Percentiles rank a stretch among this genome's conserved stretches.
phyloP scores from a whole-genome alignment of 371 early-diverging fungal species.

The Dichotomocladium elegans region DNA sequence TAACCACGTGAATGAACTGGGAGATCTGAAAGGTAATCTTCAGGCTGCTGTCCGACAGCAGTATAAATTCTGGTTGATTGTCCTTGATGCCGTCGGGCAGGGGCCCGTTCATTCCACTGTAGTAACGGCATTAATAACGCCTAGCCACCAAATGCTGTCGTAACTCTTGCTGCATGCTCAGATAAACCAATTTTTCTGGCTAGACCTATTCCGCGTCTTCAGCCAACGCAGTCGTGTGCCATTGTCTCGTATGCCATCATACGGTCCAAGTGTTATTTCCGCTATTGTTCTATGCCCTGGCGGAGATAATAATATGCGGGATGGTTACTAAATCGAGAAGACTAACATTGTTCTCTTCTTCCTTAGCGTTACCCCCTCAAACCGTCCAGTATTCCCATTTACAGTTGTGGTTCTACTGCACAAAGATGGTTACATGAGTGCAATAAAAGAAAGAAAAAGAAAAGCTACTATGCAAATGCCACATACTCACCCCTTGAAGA shows the following conservation, averaged over 20 bases:
- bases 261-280: conserved; percentile 19
- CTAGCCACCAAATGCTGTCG: not conserved
- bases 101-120: not conserved
- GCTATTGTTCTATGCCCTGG: conserved; percentile 6
- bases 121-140: not conserved
- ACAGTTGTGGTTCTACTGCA: not conserved
- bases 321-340: not conserved
- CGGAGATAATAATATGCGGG: not conserved
- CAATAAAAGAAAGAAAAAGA: not conserved
- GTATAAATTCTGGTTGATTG: not conserved
- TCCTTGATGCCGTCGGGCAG: not conserved
- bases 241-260: conserved; percentile 18
- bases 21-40: too few species aligned
- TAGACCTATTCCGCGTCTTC: conserved; percentile 10
- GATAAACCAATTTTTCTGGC: not conserved
- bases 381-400: not conserved
- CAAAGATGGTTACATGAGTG: not conserved
- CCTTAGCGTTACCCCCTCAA: not conserved
- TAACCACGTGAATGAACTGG: too few species aligned
- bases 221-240: conserved; percentile 22
- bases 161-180: not conserved
- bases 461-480: too few species aligned
- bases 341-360: too few species aligned
- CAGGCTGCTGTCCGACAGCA: too few species aligned
- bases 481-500: too few species aligned